Conservation (phyloP, 805 yeast species). For the Starmera caribaea region DNA sequence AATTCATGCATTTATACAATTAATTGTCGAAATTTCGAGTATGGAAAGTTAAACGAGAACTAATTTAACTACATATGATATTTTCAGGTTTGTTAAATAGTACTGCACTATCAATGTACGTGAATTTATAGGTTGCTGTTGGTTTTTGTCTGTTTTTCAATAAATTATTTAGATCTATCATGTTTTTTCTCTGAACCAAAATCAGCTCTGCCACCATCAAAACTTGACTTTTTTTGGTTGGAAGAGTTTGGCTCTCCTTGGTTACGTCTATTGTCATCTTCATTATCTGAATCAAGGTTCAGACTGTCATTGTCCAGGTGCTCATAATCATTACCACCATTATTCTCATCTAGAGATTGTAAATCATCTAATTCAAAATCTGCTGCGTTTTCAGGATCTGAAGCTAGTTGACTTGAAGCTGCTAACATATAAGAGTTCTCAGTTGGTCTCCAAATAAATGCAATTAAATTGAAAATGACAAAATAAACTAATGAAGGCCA, state of each 20-base stretch:
- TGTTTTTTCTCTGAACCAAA: conserved; percentile 1
- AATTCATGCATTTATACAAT: no score
- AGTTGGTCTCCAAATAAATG: conserved; percentile 96
- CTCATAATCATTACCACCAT: conserved; percentile 26
- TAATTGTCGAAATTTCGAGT: no score
- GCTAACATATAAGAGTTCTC: conserved; percentile 92
- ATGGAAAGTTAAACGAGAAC: no score
- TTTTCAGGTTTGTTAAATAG: no score
- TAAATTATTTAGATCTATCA: background rate
- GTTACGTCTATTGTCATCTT: conserved; percentile 2
- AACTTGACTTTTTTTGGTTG: background rate
- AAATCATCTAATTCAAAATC: conserved; percentile 56
- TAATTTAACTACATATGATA: no score
- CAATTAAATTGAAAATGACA: conserved; percentile 70
- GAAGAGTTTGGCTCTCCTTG: background rate
- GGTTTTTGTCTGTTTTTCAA: background rate
- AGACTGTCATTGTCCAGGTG: conserved; percentile 17
- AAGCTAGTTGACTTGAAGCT: conserved; percentile 85
- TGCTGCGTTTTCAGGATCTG: conserved; percentile 62
- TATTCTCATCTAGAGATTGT: conserved; percentile 30
- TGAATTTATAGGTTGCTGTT: no score
- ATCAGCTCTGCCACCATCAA: conserved; percentile 1
- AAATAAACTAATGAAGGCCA: conserved; percentile 92
- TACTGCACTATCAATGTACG: no score
- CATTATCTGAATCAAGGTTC: conserved; percentile 14